Evolutionary conservation across 192 early-diverging fungal species (phyloP).

Genomic region (Ambispora gerdemannii): DNA sequence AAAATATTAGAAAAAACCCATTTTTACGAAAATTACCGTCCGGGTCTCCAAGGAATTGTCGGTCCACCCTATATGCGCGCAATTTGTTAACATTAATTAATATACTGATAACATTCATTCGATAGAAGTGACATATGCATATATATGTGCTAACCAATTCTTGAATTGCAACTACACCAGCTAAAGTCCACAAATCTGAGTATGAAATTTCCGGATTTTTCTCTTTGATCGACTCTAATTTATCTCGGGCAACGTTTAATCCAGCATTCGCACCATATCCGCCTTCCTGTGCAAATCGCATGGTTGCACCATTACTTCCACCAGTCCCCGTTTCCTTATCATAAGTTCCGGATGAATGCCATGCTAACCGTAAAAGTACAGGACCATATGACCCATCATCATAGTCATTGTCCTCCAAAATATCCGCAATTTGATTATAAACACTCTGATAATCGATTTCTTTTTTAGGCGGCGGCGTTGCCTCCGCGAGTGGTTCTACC

Average conservation of each 20-base stretch:
- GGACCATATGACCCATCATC: conserved; percentile 81
- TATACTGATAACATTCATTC: too few relatives aligned
- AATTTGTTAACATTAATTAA: conserved; percentile 1
- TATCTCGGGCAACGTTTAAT: conserved; percentile 65
- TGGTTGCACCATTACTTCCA: conserved; percentile 74
- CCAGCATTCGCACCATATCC: conserved; percentile 74
- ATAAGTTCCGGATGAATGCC: conserved; percentile 83
- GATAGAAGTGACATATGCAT: too few relatives aligned
- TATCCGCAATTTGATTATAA: conserved; percentile 73
- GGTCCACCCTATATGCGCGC: conserved; percentile 58
- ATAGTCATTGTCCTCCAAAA: conserved; percentile 73
- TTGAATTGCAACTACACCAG: conserved; percentile 73
- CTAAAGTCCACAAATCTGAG: conserved; percentile 80
- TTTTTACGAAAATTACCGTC: conserved; percentile 41
- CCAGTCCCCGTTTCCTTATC: conserved; percentile 63
- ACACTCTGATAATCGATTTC: conserved; percentile 64
- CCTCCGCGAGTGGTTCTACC: neutral
- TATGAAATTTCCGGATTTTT: conserved; percentile 82
- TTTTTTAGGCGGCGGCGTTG: conserved; percentile 42
- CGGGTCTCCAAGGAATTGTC: conserved; percentile 70
- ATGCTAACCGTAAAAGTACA: conserved; percentile 77
- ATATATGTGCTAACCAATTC: conserved; percentile 60
- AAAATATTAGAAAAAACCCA: neutral
- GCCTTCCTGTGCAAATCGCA: conserved; percentile 66
- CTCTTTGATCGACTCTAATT: conserved; percentile 72